Evolutionary conservation across 371 early-diverging fungal genomes (phyloP), one percentile per base, ranked within the genome.

Genomic region (Saksenaea vasiformis): DNA sequence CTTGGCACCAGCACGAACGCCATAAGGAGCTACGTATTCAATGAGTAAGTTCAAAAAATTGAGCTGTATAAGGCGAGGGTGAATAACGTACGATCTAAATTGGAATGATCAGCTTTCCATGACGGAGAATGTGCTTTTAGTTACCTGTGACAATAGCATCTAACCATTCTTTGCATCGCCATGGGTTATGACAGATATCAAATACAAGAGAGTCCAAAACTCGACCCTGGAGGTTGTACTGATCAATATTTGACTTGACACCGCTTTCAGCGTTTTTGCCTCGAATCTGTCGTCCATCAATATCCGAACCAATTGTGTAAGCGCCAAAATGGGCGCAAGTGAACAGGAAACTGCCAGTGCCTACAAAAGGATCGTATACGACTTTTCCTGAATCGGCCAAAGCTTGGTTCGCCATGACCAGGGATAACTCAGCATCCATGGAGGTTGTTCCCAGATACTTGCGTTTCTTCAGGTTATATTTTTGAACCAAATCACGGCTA

Each of bases 281-380:
- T 19, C 97, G 85, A 39, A 99, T 95, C 78, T 98, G 98, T 54
- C 97, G 85, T 4, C 98, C 98, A 66, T 99, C 98, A 65, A 99
- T 97, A 81, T 99, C 99, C 0, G 95, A 90, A 3, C 99, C 99
- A 65, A 97, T 69, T 0, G 95, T 92, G 68, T 81, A 92, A 0
- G 95, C 91, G 15, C 99, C 99, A 83, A 91, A 97, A 72, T 97
- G 93, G 9, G 97, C 87, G 65, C 94, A 91, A 0, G 95, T 93
- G 62, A 97, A 80, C 43, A 98, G 76, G 60, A 98, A 94, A 54
- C 92, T 91, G 54, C 94, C 98, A 0, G 99, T 98, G 8, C 99
- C 99, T 0, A 96, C 97, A 84, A 98, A 99, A n/a, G 99, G 99
- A 75, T 99, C 99, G 61, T 95, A 91, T 1, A 96, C 86, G 14